Base-by-base conservation (phyloP, 345 rosid species). In the Linum usitatissimum region DNA sequence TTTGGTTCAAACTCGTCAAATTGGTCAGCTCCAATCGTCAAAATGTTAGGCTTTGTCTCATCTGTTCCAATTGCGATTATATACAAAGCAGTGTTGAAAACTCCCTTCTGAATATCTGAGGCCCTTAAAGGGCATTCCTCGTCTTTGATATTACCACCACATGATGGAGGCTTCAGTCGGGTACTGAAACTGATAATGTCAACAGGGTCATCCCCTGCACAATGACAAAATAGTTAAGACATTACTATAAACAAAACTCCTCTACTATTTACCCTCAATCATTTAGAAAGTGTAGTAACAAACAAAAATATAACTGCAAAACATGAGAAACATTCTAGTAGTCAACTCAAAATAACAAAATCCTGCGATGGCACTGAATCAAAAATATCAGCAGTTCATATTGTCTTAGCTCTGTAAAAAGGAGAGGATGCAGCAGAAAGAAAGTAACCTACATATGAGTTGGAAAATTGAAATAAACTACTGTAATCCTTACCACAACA, bases 1-100 rank as follows among this genome's bases (percentile, higher is more conserved):
- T 59, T 59, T 1, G 62, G 62, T 30, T 59, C 62, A 10, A 59
- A 59, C 9, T 59, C 62, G 14, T 59, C 62, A 30, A 59, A 59
- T 48, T 59, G 62, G 62, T 59, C 62, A 9, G 62, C 62, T 30
- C 62, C 62, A 18, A 59, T 59, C 6, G 62, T 59, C 3, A 48
- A 59, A 8, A 59, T 59, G 62, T 59, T 59, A 6, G 62, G 62
- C 62, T 59, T 59, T 20, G 62, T 59, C 19, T 48, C 62, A 4
- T 48, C 62, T 59, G 62, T 59, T n/a, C 62, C 62, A 12, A 34
- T 48, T 34, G 62, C 62, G 34, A 59, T 59, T 10, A 34, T 59
- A 17, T 59, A 59, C 38, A 59, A 17, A 3, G 62, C 62, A 0
- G 19, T 17, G 21, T 59, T 31, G 48, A 31, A 59, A 3, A 59